phyloP scores from a whole-genome alignment of 2,329 filamentous ascomycete genomes.

The Dryadomyces sulphureus region DNA sequence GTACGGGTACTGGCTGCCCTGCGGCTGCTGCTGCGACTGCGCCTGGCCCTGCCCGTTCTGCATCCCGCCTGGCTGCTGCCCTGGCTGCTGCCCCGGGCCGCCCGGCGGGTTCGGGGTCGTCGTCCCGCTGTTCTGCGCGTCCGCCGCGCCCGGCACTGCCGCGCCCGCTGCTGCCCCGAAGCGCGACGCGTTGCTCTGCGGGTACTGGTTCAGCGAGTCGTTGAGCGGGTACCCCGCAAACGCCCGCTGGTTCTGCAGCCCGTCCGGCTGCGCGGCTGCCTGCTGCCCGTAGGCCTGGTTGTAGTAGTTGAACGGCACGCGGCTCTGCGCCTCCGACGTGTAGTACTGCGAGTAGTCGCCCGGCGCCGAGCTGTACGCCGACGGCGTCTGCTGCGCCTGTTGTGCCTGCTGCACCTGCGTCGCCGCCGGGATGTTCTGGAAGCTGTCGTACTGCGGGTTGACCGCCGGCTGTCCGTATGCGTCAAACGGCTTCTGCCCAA shows the following conservation, averaged over 20 bases:
- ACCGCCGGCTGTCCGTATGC: constrained; percentile 54
- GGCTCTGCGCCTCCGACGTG: constrained; percentile 51
- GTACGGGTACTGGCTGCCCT: constrained; percentile 31
- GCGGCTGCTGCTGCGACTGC: constrained; percentile 23
- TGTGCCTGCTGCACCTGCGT: constrained; percentile 39
- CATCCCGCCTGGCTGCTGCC: constrained; percentile 15
- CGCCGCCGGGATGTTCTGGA: constrained; percentile 19
- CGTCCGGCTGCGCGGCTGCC: constrained; percentile 59
- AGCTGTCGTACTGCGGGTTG: constrained; percentile 45
- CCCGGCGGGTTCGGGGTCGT: constrained; percentile 72
- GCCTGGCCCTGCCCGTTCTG: constrained; percentile 11
- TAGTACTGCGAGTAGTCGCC: constrained; percentile 79
- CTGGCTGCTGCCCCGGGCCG: constrained; percentile 27
- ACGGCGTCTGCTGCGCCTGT: constrained; percentile 42
- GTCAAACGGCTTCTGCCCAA: constrained; percentile 72
- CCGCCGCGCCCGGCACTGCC: constrained; percentile 27
- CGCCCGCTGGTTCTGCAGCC: constrained; percentile 52
- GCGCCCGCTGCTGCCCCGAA: constrained; percentile 30
- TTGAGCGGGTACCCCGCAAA: constrained; percentile 61
- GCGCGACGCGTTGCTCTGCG: constrained; percentile 58
- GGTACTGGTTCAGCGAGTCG: constrained; percentile 54
- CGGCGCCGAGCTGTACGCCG: constrained; percentile 57
- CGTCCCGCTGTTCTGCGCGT: constrained; percentile 74
- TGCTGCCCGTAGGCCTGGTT: constrained; percentile 45
- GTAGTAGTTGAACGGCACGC: constrained; percentile 67